Evolutionary conservation across 176 grass and related monocot species (phyloP).

Genomic region (Lolium rigidum): DNA sequence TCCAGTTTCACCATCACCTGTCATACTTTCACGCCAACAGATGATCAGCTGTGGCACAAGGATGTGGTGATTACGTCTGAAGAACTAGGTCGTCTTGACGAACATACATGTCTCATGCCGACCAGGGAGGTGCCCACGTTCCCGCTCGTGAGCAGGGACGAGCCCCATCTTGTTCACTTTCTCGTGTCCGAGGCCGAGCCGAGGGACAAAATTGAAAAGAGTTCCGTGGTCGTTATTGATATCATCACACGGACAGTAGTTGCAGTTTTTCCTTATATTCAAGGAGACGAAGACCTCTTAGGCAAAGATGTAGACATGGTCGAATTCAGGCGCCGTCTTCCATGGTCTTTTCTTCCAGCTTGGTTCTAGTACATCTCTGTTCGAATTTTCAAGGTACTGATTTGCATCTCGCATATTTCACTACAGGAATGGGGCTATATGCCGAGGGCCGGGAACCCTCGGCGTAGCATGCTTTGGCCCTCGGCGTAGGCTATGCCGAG

Average conservation of each 20-base stretch:
- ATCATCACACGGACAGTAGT: background rate
- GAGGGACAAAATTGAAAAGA: background rate
- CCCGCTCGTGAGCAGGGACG: background rate
- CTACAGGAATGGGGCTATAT: no score
- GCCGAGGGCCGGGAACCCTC: no score
- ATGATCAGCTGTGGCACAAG: background rate
- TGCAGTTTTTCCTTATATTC: background rate
- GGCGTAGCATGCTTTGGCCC: no score
- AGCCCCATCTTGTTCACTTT: background rate
- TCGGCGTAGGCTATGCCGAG: no score
- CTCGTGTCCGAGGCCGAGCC: background rate
- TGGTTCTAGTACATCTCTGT: background rate
- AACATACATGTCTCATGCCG: background rate
- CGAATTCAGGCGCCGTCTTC: background rate
- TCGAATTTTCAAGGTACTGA: no score
- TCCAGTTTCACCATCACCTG: background rate
- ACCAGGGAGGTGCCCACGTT: background rate
- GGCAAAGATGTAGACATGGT: slow-evolving; percentile 7
- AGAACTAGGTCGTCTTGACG: background rate
- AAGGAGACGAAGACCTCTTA: background rate
- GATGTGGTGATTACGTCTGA: background rate
- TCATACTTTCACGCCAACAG: background rate
- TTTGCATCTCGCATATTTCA: no score
- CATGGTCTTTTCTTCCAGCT: background rate
- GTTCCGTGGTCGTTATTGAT: background rate